Evolutionary conservation across 73 alveolate species (phyloP).

Genomic region (Tetrahymena malaccensis): DNA sequence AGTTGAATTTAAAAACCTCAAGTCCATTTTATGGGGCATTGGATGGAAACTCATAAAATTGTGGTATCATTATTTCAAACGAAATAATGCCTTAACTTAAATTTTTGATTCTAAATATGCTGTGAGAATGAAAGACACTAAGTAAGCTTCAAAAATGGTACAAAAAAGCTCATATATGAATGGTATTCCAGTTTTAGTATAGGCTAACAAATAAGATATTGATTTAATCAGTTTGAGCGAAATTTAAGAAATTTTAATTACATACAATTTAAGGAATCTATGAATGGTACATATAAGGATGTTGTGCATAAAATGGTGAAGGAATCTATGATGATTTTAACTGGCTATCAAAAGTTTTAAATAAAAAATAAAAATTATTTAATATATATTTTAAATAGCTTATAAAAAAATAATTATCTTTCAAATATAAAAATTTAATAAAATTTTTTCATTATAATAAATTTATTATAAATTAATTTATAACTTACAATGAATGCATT

Average conservation of each 20-base stretch:
- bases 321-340: slow-evolving; percentile 68
- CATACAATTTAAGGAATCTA: background rate
- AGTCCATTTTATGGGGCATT: slow-evolving; percentile 84
- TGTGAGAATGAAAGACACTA: slow-evolving; percentile 47
- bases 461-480: no score
- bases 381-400: no score
- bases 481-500: no score
- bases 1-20: slow-evolving; percentile 69
- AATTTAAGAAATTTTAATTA: slow-evolving; percentile 20
- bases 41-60: slow-evolving; percentile 64
- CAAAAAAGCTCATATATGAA: slow-evolving; percentile 32
- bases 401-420: no score
- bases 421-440: no score
- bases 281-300: slow-evolving; percentile 31
- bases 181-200: slow-evolving; percentile 64
- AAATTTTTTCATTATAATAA: no score
- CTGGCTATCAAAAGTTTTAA: slow-evolving; percentile 3
- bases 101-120: slow-evolving; percentile 66
- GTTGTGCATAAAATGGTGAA: slow-evolving; percentile 61
- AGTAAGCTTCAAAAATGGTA: slow-evolving; percentile 56
- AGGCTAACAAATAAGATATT: slow-evolving; percentile 77
- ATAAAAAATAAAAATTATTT: background rate
- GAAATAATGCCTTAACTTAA: slow-evolving; percentile 65
- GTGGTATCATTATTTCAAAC: slow-evolving; percentile 82
- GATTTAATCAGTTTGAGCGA: slow-evolving; percentile 24